Evolutionary conservation across 441 rosid species (phyloP).

Genomic region (Adansonia rubrostipa): DNA sequence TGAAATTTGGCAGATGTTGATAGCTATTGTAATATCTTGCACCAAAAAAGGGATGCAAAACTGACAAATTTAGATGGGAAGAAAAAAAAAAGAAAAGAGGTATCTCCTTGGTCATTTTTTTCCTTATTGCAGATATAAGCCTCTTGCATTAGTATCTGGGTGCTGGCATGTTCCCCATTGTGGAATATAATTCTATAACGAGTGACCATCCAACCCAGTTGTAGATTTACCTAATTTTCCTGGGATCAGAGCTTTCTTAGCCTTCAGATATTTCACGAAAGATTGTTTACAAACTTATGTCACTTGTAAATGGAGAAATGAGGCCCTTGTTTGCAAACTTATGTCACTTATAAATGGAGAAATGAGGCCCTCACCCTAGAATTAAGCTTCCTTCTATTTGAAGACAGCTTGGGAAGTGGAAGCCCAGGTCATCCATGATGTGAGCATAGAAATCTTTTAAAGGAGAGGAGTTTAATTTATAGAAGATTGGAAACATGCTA

Average conservation of each 20-base stretch:
- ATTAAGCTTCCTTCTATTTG: not conserved
- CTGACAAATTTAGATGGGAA: not conserved
- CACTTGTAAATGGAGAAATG: not conserved
- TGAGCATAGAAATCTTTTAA: not conserved
- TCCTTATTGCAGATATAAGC: not conserved
- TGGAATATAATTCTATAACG: not conserved
- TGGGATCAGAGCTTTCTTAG: not conserved
- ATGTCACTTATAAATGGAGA: not conserved
- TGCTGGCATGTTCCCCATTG: not conserved
- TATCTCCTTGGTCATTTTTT: not conserved
- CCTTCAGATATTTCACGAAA: not conserved
- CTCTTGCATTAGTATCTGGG: not conserved
- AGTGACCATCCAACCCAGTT: not conserved
- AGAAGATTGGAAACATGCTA: not conserved
- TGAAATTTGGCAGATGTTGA: not conserved
- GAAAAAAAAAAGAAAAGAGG: not conserved
- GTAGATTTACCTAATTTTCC: not conserved
- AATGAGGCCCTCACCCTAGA: not conserved
- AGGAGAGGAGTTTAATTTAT: not conserved
- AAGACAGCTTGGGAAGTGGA: not conserved
- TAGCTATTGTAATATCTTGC: not conserved
- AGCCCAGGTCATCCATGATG: not conserved
- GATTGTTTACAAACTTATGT: not conserved
- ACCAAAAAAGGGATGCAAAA: not conserved
- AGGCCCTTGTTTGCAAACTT: not conserved